Evolutionary conservation across 495 filamentous ascomycete genomes (phyloP).

Genomic region (Annulohypoxylon nitens): DNA sequence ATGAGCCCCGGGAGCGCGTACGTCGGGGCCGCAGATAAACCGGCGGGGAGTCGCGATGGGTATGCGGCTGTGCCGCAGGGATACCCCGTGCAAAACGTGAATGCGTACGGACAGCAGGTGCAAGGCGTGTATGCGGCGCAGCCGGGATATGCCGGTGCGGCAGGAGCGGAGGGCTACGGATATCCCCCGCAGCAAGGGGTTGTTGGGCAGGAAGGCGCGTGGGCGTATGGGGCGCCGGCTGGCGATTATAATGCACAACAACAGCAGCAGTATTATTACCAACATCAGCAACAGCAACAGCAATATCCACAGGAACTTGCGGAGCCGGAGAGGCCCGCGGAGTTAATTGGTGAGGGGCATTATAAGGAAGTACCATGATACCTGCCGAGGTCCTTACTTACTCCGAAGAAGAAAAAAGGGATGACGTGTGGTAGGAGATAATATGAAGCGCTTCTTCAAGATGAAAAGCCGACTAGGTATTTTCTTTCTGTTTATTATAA

Average conservation of each 20-base stretch:
- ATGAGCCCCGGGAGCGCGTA: conserved; percentile 25
- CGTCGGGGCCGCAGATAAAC: background rate
- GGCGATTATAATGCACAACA: conserved; percentile 2
- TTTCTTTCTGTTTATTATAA: background rate
- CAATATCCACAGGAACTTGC: conserved; percentile 38
- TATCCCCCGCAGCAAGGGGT: conserved; percentile 21
- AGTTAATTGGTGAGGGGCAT: conserved; percentile 49
- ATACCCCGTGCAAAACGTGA: conserved; percentile 7
- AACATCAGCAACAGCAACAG: conserved; percentile 1
- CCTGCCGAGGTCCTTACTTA: background rate
- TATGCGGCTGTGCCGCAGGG: background rate
- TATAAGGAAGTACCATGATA: conserved; percentile 43
- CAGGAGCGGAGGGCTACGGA: conserved; percentile 26
- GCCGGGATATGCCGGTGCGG: background rate
- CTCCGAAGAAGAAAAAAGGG: background rate
- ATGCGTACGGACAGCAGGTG: conserved; percentile 3
- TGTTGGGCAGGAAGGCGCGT: conserved; percentile 31
- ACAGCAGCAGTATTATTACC: conserved; percentile 15
- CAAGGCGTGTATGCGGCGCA: background rate
- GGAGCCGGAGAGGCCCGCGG: conserved; percentile 33
- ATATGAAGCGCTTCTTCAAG: background rate
- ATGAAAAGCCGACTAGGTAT: background rate
- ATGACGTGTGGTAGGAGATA: background rate
- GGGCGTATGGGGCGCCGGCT: conserved; percentile 23
- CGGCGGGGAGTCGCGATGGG: conserved; percentile 8